Conservation (phyloP, 495 filamentous ascomycete genomes). For the Podospora conica region DNA sequence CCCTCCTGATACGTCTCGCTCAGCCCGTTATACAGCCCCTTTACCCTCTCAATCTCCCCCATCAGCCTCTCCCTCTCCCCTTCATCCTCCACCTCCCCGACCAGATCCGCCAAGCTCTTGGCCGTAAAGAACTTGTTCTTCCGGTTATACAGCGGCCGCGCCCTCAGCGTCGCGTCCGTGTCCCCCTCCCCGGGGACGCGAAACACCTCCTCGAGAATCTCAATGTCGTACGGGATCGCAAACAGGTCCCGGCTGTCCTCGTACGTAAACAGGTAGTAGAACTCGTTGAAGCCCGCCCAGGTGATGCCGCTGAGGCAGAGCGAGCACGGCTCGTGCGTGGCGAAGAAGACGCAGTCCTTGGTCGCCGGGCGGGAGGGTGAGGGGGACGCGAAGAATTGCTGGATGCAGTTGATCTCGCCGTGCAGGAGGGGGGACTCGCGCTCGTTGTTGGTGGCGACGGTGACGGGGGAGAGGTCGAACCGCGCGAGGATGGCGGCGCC, state of each 20-base stretch:
- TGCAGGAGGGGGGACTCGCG: constrained; percentile 33
- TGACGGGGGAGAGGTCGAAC: constrained; percentile 20
- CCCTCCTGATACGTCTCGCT: constrained; percentile 35
- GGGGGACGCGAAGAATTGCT: constrained; percentile 32
- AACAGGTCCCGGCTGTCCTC: constrained; percentile 38
- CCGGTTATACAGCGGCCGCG: constrained; percentile 33
- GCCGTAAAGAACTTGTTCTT: constrained; percentile 38
- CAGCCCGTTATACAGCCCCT: constrained; percentile 30
- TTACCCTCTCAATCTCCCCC: constrained; percentile 29
- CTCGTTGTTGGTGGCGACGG: constrained; percentile 37
- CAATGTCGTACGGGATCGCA: constrained; percentile 37
- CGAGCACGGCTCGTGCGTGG: constrained; percentile 39
- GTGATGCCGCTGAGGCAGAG: constrained; percentile 37
- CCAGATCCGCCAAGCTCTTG: constrained; percentile 30
- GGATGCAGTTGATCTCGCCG: constrained; percentile 43
- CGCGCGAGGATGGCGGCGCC: constrained; percentile 35
- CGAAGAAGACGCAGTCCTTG: constrained; percentile 37
- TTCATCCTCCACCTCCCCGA: constrained; percentile 23
- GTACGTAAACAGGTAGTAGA: constrained; percentile 42
- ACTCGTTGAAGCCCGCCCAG: constrained; percentile 40
- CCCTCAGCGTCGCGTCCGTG: constrained; percentile 17
- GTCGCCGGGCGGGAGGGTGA: constrained; percentile 19
- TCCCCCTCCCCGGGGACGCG: constrained; percentile 27
- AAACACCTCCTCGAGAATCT: constrained; percentile 38
- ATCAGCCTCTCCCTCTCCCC: constrained; percentile 18